Percentiles rank a stretch among this genome's conserved stretches.
phyloP scores from a whole-genome alignment of 2,329 filamentous ascomycete genomes.

The Aureobasidium sp. region DNA sequence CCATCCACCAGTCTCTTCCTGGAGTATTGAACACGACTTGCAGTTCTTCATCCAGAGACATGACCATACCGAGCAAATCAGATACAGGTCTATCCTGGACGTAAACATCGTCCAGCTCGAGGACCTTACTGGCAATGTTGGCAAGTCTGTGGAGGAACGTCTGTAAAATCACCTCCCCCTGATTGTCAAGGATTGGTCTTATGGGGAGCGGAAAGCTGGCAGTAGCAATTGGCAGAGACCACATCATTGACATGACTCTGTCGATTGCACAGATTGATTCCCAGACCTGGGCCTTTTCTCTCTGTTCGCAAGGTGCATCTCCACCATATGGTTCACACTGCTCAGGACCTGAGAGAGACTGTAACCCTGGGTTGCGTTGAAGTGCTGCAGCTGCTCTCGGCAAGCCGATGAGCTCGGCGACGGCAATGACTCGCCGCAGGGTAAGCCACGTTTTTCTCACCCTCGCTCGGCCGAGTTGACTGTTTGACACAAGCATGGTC shows the following conservation, averaged over 20 bases:
- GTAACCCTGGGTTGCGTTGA: background rate
- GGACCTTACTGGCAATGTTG: conserved; percentile 19
- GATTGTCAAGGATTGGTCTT: conserved; percentile 13
- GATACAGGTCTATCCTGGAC: conserved; percentile 13
- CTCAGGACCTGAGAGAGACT: background rate
- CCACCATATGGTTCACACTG: background rate
- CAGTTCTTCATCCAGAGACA: conserved; percentile 21
- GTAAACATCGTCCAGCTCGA: conserved; percentile 20
- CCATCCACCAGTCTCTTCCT: conserved; percentile 17
- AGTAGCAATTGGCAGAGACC: conserved; percentile 29
- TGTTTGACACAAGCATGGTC: conserved; percentile 10
- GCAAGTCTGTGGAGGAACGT: conserved; percentile 21
- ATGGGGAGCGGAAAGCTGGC: conserved; percentile 16
- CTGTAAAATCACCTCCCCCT: conserved; percentile 18
- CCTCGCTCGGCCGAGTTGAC: conserved; percentile 26
- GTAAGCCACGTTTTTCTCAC: conserved; percentile 29
- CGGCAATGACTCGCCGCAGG: conserved; percentile 28
- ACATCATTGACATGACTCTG: conserved; percentile 24
- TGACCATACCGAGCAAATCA: conserved; percentile 18
- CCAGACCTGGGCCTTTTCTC: conserved; percentile 24
- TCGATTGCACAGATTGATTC: conserved; percentile 26
- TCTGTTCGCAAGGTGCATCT: conserved; percentile 5
- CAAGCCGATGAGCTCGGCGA: conserved; percentile 32
- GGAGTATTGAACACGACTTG: conserved; percentile 18
- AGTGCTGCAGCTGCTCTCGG: conserved; percentile 16